phyloP scores from a whole-genome alignment of 306 rosid species.

The Pterocarpus macrocarpus region DNA sequence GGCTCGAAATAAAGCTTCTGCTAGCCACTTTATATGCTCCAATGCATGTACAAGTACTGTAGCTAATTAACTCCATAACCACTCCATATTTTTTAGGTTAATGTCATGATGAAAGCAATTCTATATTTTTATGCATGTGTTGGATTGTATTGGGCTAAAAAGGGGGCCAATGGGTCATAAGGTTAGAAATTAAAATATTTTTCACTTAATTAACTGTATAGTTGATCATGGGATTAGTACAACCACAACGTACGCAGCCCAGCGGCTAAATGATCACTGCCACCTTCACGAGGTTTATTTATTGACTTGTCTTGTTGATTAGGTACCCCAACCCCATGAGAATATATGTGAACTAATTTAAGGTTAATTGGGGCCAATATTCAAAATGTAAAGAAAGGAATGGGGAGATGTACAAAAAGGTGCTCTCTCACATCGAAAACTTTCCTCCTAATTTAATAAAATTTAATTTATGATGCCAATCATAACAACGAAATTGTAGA shows the following conservation, averaged over 20 bases:
- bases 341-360: conserved; percentile 5
- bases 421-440: neutral
- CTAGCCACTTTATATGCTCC: conserved; percentile 9
- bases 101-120: neutral
- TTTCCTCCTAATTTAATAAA: neutral
- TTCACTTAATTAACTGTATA: neutral
- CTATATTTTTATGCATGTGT: neutral
- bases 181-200: neutral
- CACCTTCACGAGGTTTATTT: conserved; percentile 18
- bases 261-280: conserved; percentile 23
- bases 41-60: conserved; percentile 4
- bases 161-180: neutral
- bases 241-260: neutral
- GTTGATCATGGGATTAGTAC: neutral
- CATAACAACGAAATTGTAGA: neutral
- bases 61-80: neutral
- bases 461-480: neutral
- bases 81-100: neutral
- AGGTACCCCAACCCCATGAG: conserved; percentile 31
- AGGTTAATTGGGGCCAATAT: conserved; percentile 18
- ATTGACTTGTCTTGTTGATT: conserved; percentile 9
- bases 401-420: neutral
- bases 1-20: neutral
- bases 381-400: neutral
- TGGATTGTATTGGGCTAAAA: neutral